Conservation (phyloP, 1,139 yeast species). For the Geotrichum macrosporum region DNA sequence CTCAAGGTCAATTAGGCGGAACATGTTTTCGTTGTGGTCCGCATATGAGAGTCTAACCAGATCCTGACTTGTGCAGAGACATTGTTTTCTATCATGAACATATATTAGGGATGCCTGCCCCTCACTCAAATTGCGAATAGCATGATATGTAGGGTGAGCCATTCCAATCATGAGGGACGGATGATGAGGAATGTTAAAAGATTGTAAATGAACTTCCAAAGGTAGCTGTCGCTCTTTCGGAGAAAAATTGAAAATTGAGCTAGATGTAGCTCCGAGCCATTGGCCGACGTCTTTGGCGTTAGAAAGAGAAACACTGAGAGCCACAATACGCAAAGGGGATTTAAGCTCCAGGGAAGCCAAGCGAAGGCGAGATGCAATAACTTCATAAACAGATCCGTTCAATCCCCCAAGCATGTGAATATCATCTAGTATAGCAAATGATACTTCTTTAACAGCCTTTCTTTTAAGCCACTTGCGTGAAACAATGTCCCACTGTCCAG, state of each 20-base stretch:
- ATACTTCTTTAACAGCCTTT: conserved; percentile 58
- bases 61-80: conserved; percentile 50
- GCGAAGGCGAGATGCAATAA: conserved; percentile 62
- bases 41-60: conserved; percentile 42
- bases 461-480: conserved; percentile 76
- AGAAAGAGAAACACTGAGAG: conserved; percentile 62
- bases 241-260: conserved; percentile 62
- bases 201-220: conserved; percentile 56
- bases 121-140: conserved; percentile 31
- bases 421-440: conserved; percentile 69
- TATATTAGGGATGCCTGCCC: conserved; percentile 48
- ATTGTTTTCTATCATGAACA: conserved; percentile 53
- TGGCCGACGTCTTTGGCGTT: conserved; percentile 76
- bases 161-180: conserved; percentile 51
- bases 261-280: conserved; percentile 72
- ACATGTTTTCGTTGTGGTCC: conserved; percentile 37
- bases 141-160: conserved; percentile 47
- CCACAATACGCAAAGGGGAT: conserved; percentile 53
- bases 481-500: conserved; percentile 65
- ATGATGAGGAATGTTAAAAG: conserved; percentile 46
- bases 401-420: conserved; percentile 61
- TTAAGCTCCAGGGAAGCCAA: conserved; percentile 64
- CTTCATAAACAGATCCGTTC: conserved; percentile 63
- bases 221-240: conserved; percentile 57
- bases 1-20: conserved; percentile 39